Evolutionary conservation across 768 basidiomycete species (phyloP).

Genomic region (Tephrocybe rancida): DNA sequence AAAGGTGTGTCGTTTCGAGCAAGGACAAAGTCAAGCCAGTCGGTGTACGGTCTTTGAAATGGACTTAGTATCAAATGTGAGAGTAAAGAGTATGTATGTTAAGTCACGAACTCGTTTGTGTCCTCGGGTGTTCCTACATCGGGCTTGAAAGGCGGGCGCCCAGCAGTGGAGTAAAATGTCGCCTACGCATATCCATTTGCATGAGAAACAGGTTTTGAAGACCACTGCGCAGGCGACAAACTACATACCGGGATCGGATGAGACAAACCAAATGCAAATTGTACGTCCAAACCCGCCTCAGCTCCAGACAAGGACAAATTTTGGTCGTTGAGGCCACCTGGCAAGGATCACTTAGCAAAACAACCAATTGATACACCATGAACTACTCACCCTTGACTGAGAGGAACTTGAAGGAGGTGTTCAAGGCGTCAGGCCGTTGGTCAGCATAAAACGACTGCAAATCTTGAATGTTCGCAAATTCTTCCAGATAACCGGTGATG

Average conservation of each 20-base stretch:
- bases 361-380: conserved; percentile 1
- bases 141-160: conserved; percentile 59
- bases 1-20: conserved; percentile 49
- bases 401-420: conserved; percentile 52
- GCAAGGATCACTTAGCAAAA: conserved; percentile 5
- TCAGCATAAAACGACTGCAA: conserved; percentile 51
- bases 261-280: conserved; percentile 67
- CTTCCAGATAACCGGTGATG: conserved; percentile 53
- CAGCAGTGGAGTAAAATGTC: conserved; percentile 65
- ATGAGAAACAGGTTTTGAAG: neutral
- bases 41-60: conserved; percentile 22
- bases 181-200: conserved; percentile 23
- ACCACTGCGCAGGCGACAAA: neutral
- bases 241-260: conserved; percentile 50
- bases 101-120: conserved; percentile 35
- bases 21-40: conserved; percentile 69
- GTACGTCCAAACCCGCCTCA: conserved; percentile 71
- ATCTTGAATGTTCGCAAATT: conserved; percentile 58
- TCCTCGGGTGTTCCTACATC: conserved; percentile 40
- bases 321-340: conserved; percentile 67
- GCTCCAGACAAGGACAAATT: conserved; percentile 49
- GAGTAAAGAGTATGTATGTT: neutral
- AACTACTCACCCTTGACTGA: conserved; percentile 52
- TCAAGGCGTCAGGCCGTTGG: conserved; percentile 48
- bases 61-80: neutral